Evolutionary conservation across 139 green algal species (phyloP), one percentile per base, ranked within the genome.

Genomic region (Marvania coccoides): DNA sequence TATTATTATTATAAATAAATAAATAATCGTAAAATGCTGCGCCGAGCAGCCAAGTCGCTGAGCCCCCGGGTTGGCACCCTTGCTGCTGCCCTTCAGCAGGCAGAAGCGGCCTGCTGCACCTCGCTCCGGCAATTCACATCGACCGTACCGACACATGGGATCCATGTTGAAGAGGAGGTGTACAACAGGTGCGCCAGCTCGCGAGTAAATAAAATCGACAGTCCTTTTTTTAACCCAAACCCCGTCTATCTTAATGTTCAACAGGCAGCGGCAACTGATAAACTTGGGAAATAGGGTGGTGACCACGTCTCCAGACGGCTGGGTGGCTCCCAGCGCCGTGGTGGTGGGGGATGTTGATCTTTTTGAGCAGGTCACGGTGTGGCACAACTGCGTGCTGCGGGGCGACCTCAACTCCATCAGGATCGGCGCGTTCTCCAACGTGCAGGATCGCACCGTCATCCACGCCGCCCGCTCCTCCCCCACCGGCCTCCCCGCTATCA

Each of bases 361-460:
- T 8, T 88, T 81, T 54, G 86, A 94, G 62, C 78, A 95, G 86
- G 86, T 81, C 0, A 86, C 73, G 26, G 74, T 96, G 19, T 95
- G 90, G 82, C 87, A 91, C 65, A 84, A 87, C 10, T 80, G 71
- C 7, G 89, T 96, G 30, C 67, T 96, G 14, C 79, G 90, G 2
- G 90, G 88, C 5, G 90, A 96, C 73, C 69, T 96, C 14, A 96
- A 95, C 73, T 81, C 74, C 37, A 90, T 96, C 55, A 80, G 69
- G 4, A 72, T 96, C 3, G 84, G 82, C 13, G 65, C 77, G 40
- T 83, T 84, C 47, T 79, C 74, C 5, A 87, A 84, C 29, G 65
- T 96, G 7, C 77, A 88, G 42, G 90, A 96, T 70, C 72, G 79
- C 23, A 87, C 81, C 0, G 85, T 96, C 59, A 84, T 96, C n/a